Evolutionary conservation across 2,329 filamentous ascomycete species (phyloP), one percentile per base, ranked within the genome.

Genomic region (Ophioceras dolichostomum): DNA sequence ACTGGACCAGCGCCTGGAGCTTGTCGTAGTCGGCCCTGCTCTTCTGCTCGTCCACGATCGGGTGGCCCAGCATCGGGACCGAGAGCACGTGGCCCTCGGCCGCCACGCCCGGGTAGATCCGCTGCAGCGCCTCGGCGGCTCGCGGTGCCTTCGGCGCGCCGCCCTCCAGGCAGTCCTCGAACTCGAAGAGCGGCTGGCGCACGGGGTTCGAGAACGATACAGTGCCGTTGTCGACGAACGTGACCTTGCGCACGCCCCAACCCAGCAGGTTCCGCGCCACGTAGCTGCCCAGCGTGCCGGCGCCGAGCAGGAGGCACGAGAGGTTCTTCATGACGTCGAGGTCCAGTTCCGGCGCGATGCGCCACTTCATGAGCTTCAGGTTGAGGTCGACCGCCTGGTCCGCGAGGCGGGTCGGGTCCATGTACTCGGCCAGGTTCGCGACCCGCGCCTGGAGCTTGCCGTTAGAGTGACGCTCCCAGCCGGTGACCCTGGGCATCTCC

Each of bases 161-260:
- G 5, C 91, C 91, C 30, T 82, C 72, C 4, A 88, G 62, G 53
- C 91, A 96, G 57, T 98, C 91, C 27, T 83, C 71, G 50, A 94
- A 95, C 41, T 79, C 76, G 57, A 94, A 98, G 2, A 98, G 69
- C 1, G 91, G 89, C 54, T 98, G 91, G 24, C 91, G 78, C 9
- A 96, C 91, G 0, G 91, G 91, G 50, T 98, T 98, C 2, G 89
- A 96, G 55, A 87, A 98, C 6, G 88, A 95, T 24, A 98, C 89
- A 4, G 72, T 75, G 10, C 84, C 91, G 50, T 94, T 94, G 60
- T 98, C 91, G 43, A 98, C 76, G 55, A 98, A 94, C 0, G 88
- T 95, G 47, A 98, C 89, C 54, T 93, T 91, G 18, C 83, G 76
- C 10, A 96, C 87, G 10, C 91, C 91, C 91, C 91, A 98, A 2